Evolutionary conservation across 768 basidiomycete species (phyloP), one percentile per base, ranked within the genome.

Genomic region (Daedaleopsis nitida): DNA sequence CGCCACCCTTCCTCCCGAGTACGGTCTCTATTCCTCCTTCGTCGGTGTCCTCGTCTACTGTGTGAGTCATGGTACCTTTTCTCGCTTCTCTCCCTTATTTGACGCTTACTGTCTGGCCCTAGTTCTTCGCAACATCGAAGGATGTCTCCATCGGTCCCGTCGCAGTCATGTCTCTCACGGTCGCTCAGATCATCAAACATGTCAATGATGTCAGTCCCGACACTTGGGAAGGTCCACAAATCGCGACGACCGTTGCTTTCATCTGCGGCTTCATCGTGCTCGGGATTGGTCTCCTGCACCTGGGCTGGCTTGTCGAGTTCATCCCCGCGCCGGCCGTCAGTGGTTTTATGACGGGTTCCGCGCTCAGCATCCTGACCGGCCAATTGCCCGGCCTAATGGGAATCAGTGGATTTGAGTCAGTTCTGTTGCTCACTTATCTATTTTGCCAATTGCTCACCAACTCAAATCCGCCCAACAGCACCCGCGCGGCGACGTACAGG

Each of bases 61-160:
- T 62, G 90, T 91, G 76, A 57, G 86, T 72, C 12, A 38, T 10
- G 17, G 37, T 32, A 16, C 14, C 24, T 23, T 27, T 12, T 39
- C 27, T 23, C 49, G n/a, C 23, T 19, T 37, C 13, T 44, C 49
- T 53, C 45, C 35, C 27, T 51, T 52, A 45, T 42, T 52, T 43
- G 34, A 24, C 50, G 21, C 49, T 59, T 17, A 52, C 53, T 43
- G 42, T 50, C 37, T 1, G 34, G 44, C 23, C 39, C 8, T 64
- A 92, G 89, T 86, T 96, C 80, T 97, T 98, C 70, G 96, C 94
- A 16, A 98, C 96, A 0, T 92, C 92, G 39, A 98, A 98, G 74
- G 96, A 98, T 77, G 92, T 98, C 39, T 94, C 94, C 19, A 97
- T 98, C 65, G 96, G 96, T 51, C 96, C 96, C 4, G 95, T 98